Evolutionary conservation across 345 rosid species (phyloP).

Genomic region (Isatis tinctoria): DNA sequence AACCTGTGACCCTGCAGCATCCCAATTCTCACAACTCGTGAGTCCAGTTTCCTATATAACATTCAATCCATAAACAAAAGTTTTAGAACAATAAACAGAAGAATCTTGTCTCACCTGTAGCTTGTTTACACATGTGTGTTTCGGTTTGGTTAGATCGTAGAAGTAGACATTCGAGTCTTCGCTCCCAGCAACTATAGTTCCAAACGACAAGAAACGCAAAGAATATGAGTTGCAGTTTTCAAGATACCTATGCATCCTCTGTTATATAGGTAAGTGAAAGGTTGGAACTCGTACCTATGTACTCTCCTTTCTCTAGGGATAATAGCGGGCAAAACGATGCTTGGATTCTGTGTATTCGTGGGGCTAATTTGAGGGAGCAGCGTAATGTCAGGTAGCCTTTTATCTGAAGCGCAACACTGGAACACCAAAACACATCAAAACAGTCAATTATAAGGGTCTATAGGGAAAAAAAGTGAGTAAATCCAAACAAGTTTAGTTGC

Average conservation of each 20-base stretch:
- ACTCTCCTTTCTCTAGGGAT: slow-evolving; percentile 92
- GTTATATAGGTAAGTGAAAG: neutral
- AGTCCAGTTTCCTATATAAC: neutral
- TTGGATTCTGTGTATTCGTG: slow-evolving; percentile 63
- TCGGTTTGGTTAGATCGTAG: slow-evolving; percentile 85
- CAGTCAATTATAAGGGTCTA: neutral
- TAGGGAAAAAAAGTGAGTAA: neutral
- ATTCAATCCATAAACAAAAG: neutral
- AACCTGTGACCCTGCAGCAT: slow-evolving; percentile 84
- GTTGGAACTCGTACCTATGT: slow-evolving; percentile 51
- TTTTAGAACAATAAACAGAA: neutral
- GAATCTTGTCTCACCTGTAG: slow-evolving; percentile 57
- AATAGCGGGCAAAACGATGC: slow-evolving; percentile 91
- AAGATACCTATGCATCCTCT: neutral
- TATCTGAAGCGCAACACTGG: slow-evolving; percentile 77
- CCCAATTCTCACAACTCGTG: slow-evolving; percentile 4
- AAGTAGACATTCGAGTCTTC: slow-evolving; percentile 94
- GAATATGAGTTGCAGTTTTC: neutral
- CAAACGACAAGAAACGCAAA: slow-evolving; percentile 15
- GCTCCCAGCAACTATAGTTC: slow-evolving; percentile 71
- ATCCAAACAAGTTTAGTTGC: neutral
- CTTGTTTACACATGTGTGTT: slow-evolving; percentile 88
- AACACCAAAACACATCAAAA: slow-evolving; percentile 32
- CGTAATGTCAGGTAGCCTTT: slow-evolving; percentile 84
- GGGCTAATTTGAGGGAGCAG: slow-evolving; percentile 75